Evolutionary conservation across 805 yeast genomes (phyloP).

Genomic region (Candida vaughaniae): DNA sequence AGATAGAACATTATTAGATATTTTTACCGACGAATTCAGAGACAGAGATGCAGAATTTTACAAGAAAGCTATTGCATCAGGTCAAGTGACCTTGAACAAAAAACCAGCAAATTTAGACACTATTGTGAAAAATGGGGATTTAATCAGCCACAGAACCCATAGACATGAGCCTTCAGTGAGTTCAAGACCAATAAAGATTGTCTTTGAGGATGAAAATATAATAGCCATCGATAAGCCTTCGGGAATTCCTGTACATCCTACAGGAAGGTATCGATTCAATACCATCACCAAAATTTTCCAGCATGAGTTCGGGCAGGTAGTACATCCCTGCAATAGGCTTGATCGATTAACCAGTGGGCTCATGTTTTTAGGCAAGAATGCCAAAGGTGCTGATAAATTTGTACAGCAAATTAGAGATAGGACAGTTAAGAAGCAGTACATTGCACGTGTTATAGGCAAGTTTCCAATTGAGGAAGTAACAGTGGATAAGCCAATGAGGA

Average conservation of each 20-base stretch:
- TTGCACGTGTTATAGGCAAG: constrained; percentile 85
- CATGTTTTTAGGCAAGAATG: constrained; percentile 84
- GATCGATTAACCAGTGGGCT: constrained; percentile 92
- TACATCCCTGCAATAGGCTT: constrained; percentile 80
- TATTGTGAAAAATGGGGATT: constrained; percentile 75
- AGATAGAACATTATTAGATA: constrained; percentile 73
- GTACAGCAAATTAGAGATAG: constrained; percentile 72
- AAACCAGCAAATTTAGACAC: constrained; percentile 63
- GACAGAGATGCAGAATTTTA: constrained; percentile 73
- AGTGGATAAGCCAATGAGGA: constrained; percentile 67
- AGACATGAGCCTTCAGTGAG: constrained; percentile 89
- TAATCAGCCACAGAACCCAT: constrained; percentile 75
- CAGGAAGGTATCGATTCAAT: constrained; percentile 77
- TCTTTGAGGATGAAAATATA: constrained; percentile 70
- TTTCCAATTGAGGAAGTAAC: constrained; percentile 59
- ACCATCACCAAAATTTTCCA: constrained; percentile 76
- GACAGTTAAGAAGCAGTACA: constrained; percentile 74
- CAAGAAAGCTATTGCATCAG: constrained; percentile 46
- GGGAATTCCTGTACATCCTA: constrained; percentile 95
- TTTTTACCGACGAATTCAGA: constrained; percentile 82
- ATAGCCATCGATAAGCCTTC: constrained; percentile 90
- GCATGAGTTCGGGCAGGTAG: constrained; percentile 61
- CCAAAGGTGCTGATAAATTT: constrained; percentile 74
- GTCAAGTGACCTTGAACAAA: constrained; percentile 74
- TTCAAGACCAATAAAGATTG: constrained; percentile 57